Evolutionary conservation across 306 rosid genomes (phyloP).

Genomic region (Malus sylvestris): DNA sequence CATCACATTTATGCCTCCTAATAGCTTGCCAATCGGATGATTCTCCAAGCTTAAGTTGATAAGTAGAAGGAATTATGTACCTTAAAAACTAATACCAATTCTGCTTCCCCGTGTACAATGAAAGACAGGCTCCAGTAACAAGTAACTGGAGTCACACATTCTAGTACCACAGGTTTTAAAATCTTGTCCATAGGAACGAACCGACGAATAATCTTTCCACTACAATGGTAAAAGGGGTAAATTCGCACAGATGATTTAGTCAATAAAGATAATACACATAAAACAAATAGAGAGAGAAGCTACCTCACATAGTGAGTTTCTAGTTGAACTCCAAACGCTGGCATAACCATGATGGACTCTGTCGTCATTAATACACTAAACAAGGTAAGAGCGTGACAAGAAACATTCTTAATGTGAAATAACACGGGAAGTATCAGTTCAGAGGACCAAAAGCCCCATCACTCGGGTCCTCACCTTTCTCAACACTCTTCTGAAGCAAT

Average conservation of each 20-base stretch:
- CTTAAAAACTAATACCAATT: slow-evolving; percentile 64
- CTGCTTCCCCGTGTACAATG: slow-evolving; percentile 54
- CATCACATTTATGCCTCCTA: background rate
- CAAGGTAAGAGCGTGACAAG: background rate
- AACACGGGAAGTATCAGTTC: slow-evolving; percentile 2
- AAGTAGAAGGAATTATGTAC: slow-evolving; percentile 20
- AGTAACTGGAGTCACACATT: slow-evolving; percentile 84
- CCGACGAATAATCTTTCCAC: slow-evolving; percentile 60
- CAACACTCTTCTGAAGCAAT: slow-evolving; percentile 51
- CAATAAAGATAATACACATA: background rate
- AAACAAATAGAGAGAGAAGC: slow-evolving; percentile 4
- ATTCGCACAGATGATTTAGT: background rate
- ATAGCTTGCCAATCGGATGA: background rate
- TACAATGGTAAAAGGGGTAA: slow-evolving; percentile 3
- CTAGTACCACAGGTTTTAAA: slow-evolving; percentile 66
- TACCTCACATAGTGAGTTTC: slow-evolving; percentile 76
- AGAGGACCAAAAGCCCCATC: slow-evolving; percentile 12
- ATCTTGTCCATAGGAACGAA: slow-evolving; percentile 78
- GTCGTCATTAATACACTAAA: slow-evolving; percentile 24
- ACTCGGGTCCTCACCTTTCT: slow-evolving; percentile 50
- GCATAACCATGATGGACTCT: slow-evolving; percentile 81
- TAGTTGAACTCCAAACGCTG: slow-evolving; percentile 91
- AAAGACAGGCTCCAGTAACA: slow-evolving; percentile 84
- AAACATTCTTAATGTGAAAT: background rate
- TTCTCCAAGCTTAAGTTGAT: background rate